These are phyloP conservation scores for Cercospora zeae-maydis DNA, from an alignment of 2,329 filamentous ascomycete species.

Conservation along the genomic window DNA sequence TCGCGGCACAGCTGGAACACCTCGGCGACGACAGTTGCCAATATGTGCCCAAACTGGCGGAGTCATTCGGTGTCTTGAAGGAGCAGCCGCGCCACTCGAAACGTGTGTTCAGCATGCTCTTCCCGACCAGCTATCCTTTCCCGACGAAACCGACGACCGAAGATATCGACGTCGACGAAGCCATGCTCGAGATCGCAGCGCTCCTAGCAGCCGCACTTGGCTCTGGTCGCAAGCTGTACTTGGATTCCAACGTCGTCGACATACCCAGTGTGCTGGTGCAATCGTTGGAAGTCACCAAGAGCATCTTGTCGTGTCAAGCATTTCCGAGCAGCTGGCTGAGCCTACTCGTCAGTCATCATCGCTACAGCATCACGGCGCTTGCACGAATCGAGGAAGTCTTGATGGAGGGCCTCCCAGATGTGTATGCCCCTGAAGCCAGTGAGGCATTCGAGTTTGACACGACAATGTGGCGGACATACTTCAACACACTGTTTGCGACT, in stretches of 20 bases:
- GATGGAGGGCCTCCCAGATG: slow-evolving; percentile 76
- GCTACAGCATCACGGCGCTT: slow-evolving; percentile 76
- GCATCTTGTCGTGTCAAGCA: slow-evolving; percentile 81
- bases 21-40: slow-evolving; percentile 78
- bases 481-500: slow-evolving; percentile 80
- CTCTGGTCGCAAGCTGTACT: slow-evolving; percentile 31
- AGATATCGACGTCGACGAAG: slow-evolving; percentile 61
- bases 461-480: slow-evolving; percentile 90
- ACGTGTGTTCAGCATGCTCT: slow-evolving; percentile 73
- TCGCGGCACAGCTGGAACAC: slow-evolving; percentile 77
- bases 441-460: slow-evolving; percentile 68
- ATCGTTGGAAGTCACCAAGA: slow-evolving; percentile 79
- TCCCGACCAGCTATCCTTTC: slow-evolving; percentile 87
- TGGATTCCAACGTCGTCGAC: slow-evolving; percentile 55
- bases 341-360: slow-evolving; percentile 63
- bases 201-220: slow-evolving; percentile 64
- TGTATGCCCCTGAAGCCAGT: slow-evolving; percentile 73
- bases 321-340: slow-evolving; percentile 90
- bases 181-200: slow-evolving; percentile 81
- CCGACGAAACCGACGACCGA: slow-evolving; percentile 64
- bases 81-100: slow-evolving; percentile 58
- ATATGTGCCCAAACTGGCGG: slow-evolving; percentile 85
- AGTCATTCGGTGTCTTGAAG: slow-evolving; percentile 79
- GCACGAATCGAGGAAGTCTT: slow-evolving; percentile 78
- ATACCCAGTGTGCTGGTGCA: slow-evolving; percentile 72